Base-by-base conservation (phyloP, 148 eudicot genomes). In the Agrostemma githago region DNA sequence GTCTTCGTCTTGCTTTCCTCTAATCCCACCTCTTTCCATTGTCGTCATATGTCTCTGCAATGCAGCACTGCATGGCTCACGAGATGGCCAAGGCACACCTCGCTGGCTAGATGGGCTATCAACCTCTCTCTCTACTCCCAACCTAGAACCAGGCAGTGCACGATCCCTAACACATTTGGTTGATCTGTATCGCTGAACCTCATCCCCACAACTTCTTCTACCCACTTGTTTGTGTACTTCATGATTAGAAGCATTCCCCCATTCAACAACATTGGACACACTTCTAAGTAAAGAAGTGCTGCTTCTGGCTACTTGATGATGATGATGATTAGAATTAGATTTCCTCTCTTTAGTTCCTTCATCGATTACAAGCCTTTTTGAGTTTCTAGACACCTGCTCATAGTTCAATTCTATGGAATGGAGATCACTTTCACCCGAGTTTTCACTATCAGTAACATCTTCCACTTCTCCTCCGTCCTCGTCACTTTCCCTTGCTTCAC, bases 351-450 rank as follows among this genome's bases (percentile, higher is more conserved):
- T 51, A 4, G 14, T 51, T 51, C 14, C 56, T 6, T 51, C 56
- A 51, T 8, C 56, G 56, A 51, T 12, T 10, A 51, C 15, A 15
- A 51, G 16, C 4, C 56, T 80, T 41, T 76, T 83, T 34, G 71
- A 79, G 53, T 80, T 62, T 39, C 63, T 77, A 63, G 76, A 82
- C 48, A 43, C 56, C 56, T 10, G 14, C 11, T 51, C 56, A 51
- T 51, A 74, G 71, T 77, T 87, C 63, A 91, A 72, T 63, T 87
- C 98, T 64, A 89, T 79, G 2, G 92, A 88, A 81, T 85, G 89
- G 78, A 86, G 90, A 79, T 91, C 98, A 74, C 93, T 88, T 73
- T 86, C 92, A 48, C 44, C 82, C 0, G 88, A 86, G 54, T 79
- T 85, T 64, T 83, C 94, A 68, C 86, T 90, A 71, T 81, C 89